phyloP scores from a whole-genome alignment of 1,284 basidiomycete species.

The Moesziomyces parantarcticus region DNA sequence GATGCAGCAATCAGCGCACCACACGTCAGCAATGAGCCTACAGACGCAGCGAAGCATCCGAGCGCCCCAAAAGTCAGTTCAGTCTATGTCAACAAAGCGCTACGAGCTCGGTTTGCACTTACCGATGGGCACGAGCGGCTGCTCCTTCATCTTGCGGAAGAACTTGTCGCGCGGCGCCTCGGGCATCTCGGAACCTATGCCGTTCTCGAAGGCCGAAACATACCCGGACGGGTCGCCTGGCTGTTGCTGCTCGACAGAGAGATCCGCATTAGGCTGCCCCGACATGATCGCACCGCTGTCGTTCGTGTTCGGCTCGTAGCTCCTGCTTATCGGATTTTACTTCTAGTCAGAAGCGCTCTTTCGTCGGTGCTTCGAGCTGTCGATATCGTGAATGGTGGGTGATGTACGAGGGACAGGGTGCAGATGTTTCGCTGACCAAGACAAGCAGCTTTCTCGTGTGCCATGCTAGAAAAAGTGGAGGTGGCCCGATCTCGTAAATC shows the following conservation, averaged over 20 bases:
- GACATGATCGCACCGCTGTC: conserved; percentile 23
- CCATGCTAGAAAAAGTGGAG: neutral
- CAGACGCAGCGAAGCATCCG: neutral
- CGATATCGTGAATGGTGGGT: neutral
- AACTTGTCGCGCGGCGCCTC: conserved; percentile 59
- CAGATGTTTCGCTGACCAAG: conserved; percentile 8
- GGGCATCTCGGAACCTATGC: conserved; percentile 16
- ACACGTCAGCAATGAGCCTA: conserved; percentile 63
- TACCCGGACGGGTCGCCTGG: conserved; percentile 20
- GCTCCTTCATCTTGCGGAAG: conserved; percentile 61
- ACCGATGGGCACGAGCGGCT: conserved; percentile 67
- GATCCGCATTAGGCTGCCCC: conserved; percentile 31
- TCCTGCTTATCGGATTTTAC: neutral
- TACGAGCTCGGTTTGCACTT: conserved; percentile 6
- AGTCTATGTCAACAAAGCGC: no score
- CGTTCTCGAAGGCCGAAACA: neutral
- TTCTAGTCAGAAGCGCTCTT: neutral
- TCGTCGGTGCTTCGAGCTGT: neutral
- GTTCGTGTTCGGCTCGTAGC: neutral
- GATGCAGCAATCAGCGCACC: conserved; percentile 63
- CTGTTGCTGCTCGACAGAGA: conserved; percentile 39
- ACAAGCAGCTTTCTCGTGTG: neutral
- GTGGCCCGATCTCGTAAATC: neutral
- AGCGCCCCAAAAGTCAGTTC: neutral
- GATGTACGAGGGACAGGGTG: neutral